Evolutionary conservation across 2,329 filamentous ascomycete species (phyloP), one percentile per base, ranked within the genome.

Genomic region (Orbilia oligospora): DNA sequence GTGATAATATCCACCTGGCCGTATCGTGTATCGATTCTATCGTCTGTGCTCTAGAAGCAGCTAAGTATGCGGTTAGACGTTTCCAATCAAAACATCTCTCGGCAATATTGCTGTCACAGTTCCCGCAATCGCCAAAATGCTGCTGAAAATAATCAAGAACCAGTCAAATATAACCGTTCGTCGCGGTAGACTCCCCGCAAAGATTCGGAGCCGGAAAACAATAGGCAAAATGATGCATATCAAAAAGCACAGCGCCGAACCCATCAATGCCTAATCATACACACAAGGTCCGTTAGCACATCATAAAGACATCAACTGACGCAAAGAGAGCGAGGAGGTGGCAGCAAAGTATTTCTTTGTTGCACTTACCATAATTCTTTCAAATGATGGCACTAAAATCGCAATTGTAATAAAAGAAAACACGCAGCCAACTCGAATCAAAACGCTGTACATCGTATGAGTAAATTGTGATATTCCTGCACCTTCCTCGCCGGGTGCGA

Each of bases 171-270:
- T 83, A 82, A 89, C 90, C 84, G 97, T 93, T 22, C 83, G 83
- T 0, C 84, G 81, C 0, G 87, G 85, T 55, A 97, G 89, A 77
- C 95, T 90, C 63, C 90, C 88, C 56, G 90, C 90, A 83, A 97
- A 98, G 0, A 98, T 89, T 85, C 94, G 97, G 71, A 98, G 86
- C 83, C 98, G 94, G 83, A 99, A 98, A 3, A 91, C 88, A 36
- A 97, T 86, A 0, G 95, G 96, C 64, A 99, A 87, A 84, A 97
- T 94, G 81, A 98, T 91, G 85, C 95, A 98, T 81, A 98, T 97
- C 18, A 93, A 93, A 82, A 97, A 97, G 85, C 95, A 97, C 16
- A 97, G 88, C 2, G 94, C 92, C 46, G 92, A 93, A 12, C 96
- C 95, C 86, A 98, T 90, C 79, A 97, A 91, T 3, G 92, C 75